These are phyloP conservation scores for Kokia cookei DNA, from an alignment of 441 rosid genomes.

Conservation along the genomic window DNA sequence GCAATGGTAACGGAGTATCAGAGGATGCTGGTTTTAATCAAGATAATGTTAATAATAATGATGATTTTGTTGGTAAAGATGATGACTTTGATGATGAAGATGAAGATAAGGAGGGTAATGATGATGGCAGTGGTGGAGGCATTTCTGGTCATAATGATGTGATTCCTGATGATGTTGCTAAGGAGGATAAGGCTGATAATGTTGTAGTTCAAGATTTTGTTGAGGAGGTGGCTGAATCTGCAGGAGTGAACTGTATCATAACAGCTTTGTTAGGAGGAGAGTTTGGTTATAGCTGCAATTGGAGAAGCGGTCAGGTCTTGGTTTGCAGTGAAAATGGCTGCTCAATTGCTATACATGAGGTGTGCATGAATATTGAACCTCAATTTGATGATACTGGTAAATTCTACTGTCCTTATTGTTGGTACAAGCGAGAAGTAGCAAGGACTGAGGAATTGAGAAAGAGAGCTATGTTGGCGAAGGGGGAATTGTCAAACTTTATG, in stretches of 20 bases:
- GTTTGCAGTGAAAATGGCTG: constrained; percentile 37
- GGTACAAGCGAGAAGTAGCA: constrained; percentile 31
- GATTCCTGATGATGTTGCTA: not conserved
- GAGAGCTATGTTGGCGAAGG: constrained; percentile 30
- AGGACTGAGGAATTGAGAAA: constrained; percentile 21
- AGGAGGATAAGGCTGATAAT: not conserved
- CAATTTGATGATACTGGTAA: constrained; percentile 35
- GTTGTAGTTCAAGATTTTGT: not conserved
- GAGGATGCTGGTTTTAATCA: not conserved
- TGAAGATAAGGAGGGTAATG: not conserved
- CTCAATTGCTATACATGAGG: constrained; percentile 37
- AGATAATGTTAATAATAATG: not conserved
- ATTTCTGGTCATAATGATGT: not conserved
- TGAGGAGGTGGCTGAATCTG: not conserved
- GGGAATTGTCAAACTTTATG: constrained; percentile 23
- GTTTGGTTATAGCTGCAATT: constrained; percentile 27
- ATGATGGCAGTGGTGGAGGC: not conserved
- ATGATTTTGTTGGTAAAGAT: not conserved
- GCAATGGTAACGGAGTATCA: not conserved
- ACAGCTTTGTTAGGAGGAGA: constrained; percentile 8
- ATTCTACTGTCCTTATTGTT: constrained; percentile 57
- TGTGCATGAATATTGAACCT: constrained; percentile 24
- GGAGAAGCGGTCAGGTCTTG: constrained; percentile 23
- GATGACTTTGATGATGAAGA: not conserved
- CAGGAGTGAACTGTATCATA: not conserved